Evolutionary conservation across 1,284 basidiomycete species (phyloP).

Genomic region (Peniophora sp.): DNA sequence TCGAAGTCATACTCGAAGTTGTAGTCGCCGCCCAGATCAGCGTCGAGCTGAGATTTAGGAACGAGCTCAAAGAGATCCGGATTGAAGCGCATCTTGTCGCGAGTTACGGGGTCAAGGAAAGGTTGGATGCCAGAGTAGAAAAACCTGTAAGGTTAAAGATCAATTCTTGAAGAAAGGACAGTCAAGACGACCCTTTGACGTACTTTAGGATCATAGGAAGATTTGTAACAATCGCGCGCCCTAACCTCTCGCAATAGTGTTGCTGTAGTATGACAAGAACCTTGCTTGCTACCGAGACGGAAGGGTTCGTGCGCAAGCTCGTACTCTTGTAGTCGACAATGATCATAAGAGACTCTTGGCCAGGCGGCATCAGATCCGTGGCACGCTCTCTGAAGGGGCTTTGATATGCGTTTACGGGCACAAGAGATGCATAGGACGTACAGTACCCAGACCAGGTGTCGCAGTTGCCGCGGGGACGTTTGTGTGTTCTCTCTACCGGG

Average conservation of each 20-base stretch:
- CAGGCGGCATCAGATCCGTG: conserved; percentile 78
- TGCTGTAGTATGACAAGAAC: conserved; percentile 81
- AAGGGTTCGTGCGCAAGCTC: conserved; percentile 74
- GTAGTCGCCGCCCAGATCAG: conserved; percentile 76
- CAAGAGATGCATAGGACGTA: conserved; percentile 29
- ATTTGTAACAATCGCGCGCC: conserved; percentile 80
- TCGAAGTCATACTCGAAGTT: conserved; percentile 72
- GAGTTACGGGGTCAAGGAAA: conserved; percentile 85
- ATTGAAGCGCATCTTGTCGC: conserved; percentile 92
- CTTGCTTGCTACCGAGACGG: conserved; percentile 71
- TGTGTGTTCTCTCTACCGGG: conserved; percentile 80
- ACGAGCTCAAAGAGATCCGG: conserved; percentile 74
- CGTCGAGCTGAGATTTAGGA: conserved; percentile 69
- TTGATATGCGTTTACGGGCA: not conserved
- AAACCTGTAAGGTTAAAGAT: conserved; percentile 35
- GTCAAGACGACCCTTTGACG: no score
- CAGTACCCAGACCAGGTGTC: conserved; percentile 80
- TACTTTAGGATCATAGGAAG: conserved; percentile 58
- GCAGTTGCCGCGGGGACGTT: conserved; percentile 65
- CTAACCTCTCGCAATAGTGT: conserved; percentile 87
- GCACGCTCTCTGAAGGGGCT: conserved; percentile 62
- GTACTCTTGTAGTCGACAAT: conserved; percentile 80
- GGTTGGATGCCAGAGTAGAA: conserved; percentile 86
- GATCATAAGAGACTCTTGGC: conserved; percentile 75
- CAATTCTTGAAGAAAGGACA: no score